Conservation (phyloP, 306 rosid species). For the Elaeagnus macrophylla region DNA sequence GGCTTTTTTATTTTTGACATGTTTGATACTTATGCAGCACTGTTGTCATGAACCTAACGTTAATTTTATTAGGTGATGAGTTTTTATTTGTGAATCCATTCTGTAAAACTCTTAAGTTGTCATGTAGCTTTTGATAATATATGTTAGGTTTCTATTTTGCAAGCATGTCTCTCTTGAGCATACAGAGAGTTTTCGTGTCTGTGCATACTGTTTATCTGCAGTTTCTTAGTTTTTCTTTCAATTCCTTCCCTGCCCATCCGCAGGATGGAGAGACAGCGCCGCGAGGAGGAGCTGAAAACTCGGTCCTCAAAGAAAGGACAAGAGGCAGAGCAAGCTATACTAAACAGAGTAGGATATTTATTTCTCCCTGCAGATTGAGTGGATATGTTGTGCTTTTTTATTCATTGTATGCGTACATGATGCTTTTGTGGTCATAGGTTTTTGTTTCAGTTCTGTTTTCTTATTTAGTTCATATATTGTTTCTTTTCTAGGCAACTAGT, state of each 20-base stretch:
- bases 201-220: background rate
- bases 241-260: constrained; percentile 12
- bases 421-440: constrained; percentile 11
- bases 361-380: background rate
- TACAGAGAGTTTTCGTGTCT: no score
- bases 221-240: background rate
- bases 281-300: constrained; percentile 50
- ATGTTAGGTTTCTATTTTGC: no score
- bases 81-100: no score
- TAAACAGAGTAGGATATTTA: constrained; percentile 45
- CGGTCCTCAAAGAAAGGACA: constrained; percentile 36
- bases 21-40: background rate
- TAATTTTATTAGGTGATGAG: no score
- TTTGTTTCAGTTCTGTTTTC: constrained; percentile 1
- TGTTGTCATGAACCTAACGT: no score
- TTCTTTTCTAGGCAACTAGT: constrained; percentile 43
- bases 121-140: no score
- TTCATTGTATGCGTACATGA: background rate
- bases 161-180: no score
- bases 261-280: constrained; percentile 62
- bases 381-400: background rate
- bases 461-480: background rate
- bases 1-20: background rate
- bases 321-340: constrained; percentile 41
- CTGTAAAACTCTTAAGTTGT: no score